Evolutionary conservation across 257 asterid species (phyloP), one percentile per base, ranked within the genome.

Genomic region (Apocynum venetum): DNA sequence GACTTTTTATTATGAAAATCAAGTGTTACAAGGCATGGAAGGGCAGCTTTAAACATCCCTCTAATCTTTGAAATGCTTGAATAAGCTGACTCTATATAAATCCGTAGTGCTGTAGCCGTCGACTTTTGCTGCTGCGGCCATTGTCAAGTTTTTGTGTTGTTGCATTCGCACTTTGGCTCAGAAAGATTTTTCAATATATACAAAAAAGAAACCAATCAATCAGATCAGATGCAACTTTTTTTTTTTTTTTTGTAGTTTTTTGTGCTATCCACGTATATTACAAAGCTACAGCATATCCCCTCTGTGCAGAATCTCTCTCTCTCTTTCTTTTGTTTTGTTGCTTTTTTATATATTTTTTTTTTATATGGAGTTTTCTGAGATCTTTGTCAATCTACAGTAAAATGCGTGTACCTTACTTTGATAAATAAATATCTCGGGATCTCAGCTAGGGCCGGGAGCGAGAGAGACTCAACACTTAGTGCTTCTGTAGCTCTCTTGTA

Each of bases 21-120:
- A 79, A 79, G 43, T 44, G 76, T 20, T 43, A 31, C 4, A 52
- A 31, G 25, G 75, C 38, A 9, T 46, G 7, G 59, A 57, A 71
- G 38, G 20, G 25, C 93, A 89, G 96, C 96, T 90, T 90, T 90
- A 87, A 90, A 81, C 92, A 80, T 66, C 79, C 80, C 86, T 53
- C 75, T 47, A 25, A 25, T 25, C 31, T 76, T 72, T 82, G 87
- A 53, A 75, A 82, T 83, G 82, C 78, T 75, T 72, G 64, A 72
- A 76, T 72, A 83, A 87, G 90, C 89, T 73, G 91, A 86, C 83
- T 85, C 90, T 85, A 86, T 35, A 66, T 77, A 40, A 31, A 43
- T n/a, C 60, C 44, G 51, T 55, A 80, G 76, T 51, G 73, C 48
- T 55, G 72, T 79, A 88, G 83, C 68, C 82, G 68, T 87, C 89